A percentile compares a stretch with the other conserved stretches of the same genome.
Conservation (phyloP, 495 filamentous ascomycete species). For the Neurospora cerealis region DNA sequence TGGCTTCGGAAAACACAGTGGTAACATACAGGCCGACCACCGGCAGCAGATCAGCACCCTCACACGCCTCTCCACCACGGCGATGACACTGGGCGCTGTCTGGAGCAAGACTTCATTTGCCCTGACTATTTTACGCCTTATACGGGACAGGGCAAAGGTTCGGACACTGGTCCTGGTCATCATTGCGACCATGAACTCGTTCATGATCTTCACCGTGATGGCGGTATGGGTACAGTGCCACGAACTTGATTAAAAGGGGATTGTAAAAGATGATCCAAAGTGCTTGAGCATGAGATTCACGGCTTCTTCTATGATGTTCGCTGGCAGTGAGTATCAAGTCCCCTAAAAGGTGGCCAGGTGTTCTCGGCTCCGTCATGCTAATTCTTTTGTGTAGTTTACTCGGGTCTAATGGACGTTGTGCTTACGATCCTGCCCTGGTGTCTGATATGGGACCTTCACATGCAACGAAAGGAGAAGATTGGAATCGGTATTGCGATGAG, state of each 20-base stretch:
- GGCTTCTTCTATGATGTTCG: conserved; percentile 13
- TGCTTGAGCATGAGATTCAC: background rate
- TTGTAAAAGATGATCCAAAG: background rate
- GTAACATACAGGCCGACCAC: background rate
- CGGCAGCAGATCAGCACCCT: conserved; percentile 8
- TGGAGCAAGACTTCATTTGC: conserved; percentile 31
- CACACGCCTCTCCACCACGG: conserved; percentile 2
- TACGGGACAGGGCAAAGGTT: conserved; percentile 7
- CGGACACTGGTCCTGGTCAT: conserved; percentile 13
- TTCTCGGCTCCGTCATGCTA: background rate
- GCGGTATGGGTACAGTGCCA: conserved; percentile 19
- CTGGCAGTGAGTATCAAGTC: conserved; percentile 8
- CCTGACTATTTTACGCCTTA: conserved; percentile 23
- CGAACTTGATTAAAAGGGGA: background rate
- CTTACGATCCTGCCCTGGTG: conserved; percentile 27
- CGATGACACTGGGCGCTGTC: conserved; percentile 18
- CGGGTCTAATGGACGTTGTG: conserved; percentile 26
- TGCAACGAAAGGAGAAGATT: conserved; percentile 27
- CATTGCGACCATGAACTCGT: conserved; percentile 20
- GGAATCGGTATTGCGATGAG: conserved; percentile 31
- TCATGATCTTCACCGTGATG: conserved; percentile 11
- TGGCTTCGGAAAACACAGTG: conserved; percentile 14
- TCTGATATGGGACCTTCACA: conserved; percentile 23
- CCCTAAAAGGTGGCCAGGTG: background rate
- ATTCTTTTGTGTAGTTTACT: conserved; percentile 14